phyloP scores from a whole-genome alignment of 2,329 filamentous ascomycete genomes.

The Fusarium gaditjirri region DNA sequence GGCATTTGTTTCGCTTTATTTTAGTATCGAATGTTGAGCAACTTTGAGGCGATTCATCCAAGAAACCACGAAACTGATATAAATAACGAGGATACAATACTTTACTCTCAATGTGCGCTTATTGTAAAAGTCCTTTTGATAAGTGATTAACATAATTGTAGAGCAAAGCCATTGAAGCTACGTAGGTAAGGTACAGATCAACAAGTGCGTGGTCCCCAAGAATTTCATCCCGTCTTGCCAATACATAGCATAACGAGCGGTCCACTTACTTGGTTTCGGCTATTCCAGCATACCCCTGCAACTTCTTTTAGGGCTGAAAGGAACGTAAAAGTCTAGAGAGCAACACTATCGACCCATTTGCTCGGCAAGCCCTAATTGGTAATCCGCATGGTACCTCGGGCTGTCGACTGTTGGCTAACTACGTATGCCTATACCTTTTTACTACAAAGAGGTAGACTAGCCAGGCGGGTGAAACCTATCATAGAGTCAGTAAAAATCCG shows the following conservation, averaged over 20 bases:
- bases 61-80: too few species aligned
- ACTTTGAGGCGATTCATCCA: rapidly evolving
- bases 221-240: not conserved
- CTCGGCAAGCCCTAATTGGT: not conserved
- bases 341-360: rapidly evolving
- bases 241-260: not conserved
- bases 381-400: rapidly evolving
- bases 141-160: too few species aligned
- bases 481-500: not conserved
- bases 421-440: not conserved
- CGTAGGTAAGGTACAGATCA: not conserved
- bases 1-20: not conserved
- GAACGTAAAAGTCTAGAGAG: rapidly evolving
- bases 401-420: not conserved
- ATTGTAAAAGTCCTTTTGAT: too few species aligned
- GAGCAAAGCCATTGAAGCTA: too few species aligned
- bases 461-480: rapidly evolving
- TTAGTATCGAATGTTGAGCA: not conserved
- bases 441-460: not conserved
- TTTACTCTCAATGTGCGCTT: too few species aligned
- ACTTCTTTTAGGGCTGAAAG: not conserved
- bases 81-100: too few species aligned
- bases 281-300: not conserved
- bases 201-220: rapidly evolving
- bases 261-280: not conserved